Evolutionary conservation across 2,329 filamentous ascomycete genomes (phyloP).

Genomic region (Fusarium brachygibbosum): DNA sequence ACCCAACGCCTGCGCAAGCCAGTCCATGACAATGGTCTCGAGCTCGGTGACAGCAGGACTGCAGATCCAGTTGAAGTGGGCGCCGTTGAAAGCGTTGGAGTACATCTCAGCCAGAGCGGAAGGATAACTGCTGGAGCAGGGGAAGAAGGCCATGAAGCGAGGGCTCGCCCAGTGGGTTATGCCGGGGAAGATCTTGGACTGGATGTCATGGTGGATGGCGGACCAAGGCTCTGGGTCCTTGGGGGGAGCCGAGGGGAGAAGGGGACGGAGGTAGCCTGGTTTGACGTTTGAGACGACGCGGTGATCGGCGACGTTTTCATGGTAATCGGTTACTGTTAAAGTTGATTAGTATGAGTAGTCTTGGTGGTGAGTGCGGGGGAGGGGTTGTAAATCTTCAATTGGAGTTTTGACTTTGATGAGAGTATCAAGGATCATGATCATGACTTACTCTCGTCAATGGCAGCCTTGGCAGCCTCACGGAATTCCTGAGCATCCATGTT

Average conservation of each 20-base stretch:
- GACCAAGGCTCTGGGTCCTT: slow-evolving; percentile 79
- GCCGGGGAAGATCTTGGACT: slow-evolving; percentile 88
- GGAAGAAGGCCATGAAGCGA: slow-evolving; percentile 97
- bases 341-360: slow-evolving; percentile 5
- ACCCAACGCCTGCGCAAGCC: slow-evolving; percentile 82
- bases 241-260: slow-evolving; percentile 78
- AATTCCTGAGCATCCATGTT: slow-evolving; percentile 85
- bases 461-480: slow-evolving; percentile 78
- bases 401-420: slow-evolving; percentile 50
- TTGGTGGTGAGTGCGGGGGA: slow-evolving; percentile 12
- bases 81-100: slow-evolving; percentile 86
- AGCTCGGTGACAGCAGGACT: slow-evolving; percentile 92
- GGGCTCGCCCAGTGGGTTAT: slow-evolving; percentile 96
- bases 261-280: slow-evolving; percentile 86
- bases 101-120: slow-evolving; percentile 94
- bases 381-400: slow-evolving; percentile 1
- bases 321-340: slow-evolving; percentile 81
- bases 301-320: slow-evolving; percentile 77
- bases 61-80: slow-evolving; percentile 98
- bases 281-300: slow-evolving; percentile 82
- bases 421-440: not conserved
- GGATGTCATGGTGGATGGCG: slow-evolving; percentile 85
- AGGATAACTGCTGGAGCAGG: slow-evolving; percentile 84
- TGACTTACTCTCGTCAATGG: slow-evolving; percentile 83
- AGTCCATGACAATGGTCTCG: slow-evolving; percentile 93